Evolutionary conservation across 805 yeast species (phyloP), one percentile per base, ranked within the genome.

Genomic region (Peterozyma xylosa): DNA sequence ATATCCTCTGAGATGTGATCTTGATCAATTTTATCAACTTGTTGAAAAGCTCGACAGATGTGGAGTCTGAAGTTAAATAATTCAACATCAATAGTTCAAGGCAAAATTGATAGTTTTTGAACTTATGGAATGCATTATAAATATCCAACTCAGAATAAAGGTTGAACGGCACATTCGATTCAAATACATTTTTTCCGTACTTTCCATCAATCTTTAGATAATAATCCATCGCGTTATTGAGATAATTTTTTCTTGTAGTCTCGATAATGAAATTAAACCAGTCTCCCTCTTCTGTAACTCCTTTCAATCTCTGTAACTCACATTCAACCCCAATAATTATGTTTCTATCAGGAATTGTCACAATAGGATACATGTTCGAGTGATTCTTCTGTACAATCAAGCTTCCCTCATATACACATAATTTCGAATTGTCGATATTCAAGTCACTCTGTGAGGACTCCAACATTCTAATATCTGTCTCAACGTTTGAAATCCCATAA

Each of bases 261-360:
- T 56, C 62, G 13, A 62, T 39, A 33, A 49, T 55, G 30, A 62
- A 42, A 15, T 41, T 30, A 13, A 41, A 37, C 44, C 43, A 41
- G 18, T 38, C 34, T 29, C 17, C 9, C 29, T 35, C 17, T 17
- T 34, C n/a, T 45, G 53, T 37, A 18, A 58, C 60, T 14, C 61
- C 35, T 30, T 32, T 21, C 29, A 30, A 2, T 17, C 13, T 14
- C 35, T 43, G 53, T 10, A 63, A 51, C 43, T 73, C 77, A 9
- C 73, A 56, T 43, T 75, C 80, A n/a, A 74, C 55, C 5, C 80
- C 76, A 42, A 72, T 62, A 7, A 75, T 57, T 41, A 73, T 58
- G 32, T 78, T 79, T 45, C 74, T 72, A 33, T 63, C 66, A n/a
- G 62, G 49, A 33, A 73, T 59, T 32, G 71, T 59, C 4, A 75